Conservation (phyloP, 2,329 filamentous ascomycete species). For the Colletotrichum scovillei region DNA sequence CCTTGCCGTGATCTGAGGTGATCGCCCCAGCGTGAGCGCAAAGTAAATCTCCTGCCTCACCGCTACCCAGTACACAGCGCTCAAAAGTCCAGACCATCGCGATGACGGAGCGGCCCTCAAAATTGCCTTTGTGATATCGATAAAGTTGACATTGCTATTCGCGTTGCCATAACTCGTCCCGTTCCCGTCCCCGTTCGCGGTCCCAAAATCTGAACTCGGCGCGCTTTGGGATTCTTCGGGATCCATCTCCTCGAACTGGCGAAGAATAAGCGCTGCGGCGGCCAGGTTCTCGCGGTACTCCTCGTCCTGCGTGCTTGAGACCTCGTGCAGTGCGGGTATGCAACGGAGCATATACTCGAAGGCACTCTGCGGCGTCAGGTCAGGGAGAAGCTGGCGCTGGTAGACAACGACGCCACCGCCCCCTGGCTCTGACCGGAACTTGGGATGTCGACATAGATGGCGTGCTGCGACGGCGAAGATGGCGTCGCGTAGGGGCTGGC, state of each 20-base stretch:
- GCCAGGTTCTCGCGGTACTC: constrained; percentile 53
- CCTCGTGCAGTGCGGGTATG: constrained; percentile 51
- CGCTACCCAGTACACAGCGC: constrained; percentile 55
- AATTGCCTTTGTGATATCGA: constrained; percentile 53
- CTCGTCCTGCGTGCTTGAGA: constrained; percentile 44
- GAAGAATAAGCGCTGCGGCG: constrained; percentile 52
- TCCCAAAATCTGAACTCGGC: constrained; percentile 1
- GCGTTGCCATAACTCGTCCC: too few relatives aligned
- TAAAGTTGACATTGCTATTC: constrained; percentile 47
- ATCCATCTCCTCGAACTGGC: constrained; percentile 55
- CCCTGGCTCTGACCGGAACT: constrained; percentile 46
- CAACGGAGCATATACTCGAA: constrained; percentile 54
- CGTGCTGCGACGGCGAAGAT: constrained; percentile 54
- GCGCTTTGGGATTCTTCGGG: constrained; percentile 45
- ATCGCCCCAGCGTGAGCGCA: constrained; percentile 51
- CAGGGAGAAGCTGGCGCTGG: constrained; percentile 49
- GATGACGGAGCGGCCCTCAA: constrained; percentile 48
- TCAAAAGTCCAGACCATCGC: constrained; percentile 49
- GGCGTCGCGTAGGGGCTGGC: constrained; percentile 52
- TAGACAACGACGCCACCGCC: constrained; percentile 46
- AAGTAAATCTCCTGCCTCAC: constrained; percentile 54
- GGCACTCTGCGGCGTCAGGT: constrained; percentile 49
- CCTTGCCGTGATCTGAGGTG: constrained; percentile 50
- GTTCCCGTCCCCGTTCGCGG: neutral
- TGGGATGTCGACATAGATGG: constrained; percentile 50